Percentiles rank a stretch among this genome's conserved stretches.
Conservation (phyloP, 176 grass and related monocot genomes). For the Poa pratensis region DNA sequence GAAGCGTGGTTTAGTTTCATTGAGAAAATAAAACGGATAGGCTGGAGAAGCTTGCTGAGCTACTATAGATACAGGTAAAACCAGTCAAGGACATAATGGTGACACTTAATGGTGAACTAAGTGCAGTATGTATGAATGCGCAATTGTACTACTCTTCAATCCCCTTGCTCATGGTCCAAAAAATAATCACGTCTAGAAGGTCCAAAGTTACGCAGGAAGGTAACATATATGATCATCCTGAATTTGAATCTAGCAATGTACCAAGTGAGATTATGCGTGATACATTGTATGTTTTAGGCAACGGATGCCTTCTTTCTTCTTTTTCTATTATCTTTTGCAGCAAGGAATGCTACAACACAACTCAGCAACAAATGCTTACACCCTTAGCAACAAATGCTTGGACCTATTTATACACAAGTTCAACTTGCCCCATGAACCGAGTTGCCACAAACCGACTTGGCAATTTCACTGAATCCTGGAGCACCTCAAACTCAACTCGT, state of each 20-base stretch:
- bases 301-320: too few relatives aligned
- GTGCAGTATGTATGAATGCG: not conserved
- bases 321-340: too few relatives aligned
- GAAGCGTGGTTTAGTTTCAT: not conserved
- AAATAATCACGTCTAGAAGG: not conserved
- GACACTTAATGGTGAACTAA: not conserved
- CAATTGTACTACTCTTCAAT: not conserved
- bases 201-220: not conserved
- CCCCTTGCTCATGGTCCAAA: not conserved
- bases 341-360: too few relatives aligned
- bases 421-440: too few relatives aligned
- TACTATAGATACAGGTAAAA: constrained; percentile 3
- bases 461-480: too few relatives aligned
- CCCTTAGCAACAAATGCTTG: too few relatives aligned
- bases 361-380: too few relatives aligned
- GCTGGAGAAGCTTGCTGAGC: not conserved
- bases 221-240: not conserved
- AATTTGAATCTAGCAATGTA: not conserved
- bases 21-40: constrained; percentile 9
- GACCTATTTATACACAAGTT: too few relatives aligned
- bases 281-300: not conserved
- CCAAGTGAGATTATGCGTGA: not conserved
- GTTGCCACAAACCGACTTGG: too few relatives aligned
- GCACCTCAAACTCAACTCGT: too few relatives aligned
- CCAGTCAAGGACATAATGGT: not conserved